Evolutionary conservation across 2,329 filamentous ascomycete species (phyloP), one percentile per base, ranked within the genome.

Genomic region (Fusarium cyanostomum): DNA sequence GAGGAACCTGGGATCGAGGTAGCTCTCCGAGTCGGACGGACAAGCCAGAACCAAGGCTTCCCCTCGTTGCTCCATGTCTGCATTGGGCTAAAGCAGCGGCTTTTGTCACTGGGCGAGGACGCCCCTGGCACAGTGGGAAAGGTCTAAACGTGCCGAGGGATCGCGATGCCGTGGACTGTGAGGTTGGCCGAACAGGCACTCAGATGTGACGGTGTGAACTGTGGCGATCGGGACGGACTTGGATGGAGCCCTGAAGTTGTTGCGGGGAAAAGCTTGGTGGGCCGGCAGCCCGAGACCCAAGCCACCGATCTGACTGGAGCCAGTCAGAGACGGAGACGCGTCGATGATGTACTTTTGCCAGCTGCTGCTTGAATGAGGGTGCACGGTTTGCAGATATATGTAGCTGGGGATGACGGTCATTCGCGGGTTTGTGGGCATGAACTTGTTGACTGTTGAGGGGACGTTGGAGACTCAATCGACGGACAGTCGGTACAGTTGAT

Each of bases 141-240:
- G 37, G 7, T 31, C 26, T 3, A 11, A 35, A 15, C 9, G 34
- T 24, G 12, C n/a, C 34, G 27, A 43, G 16, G 39, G 37, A 13
- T 21, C 49, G 33, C 18, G 30, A 63, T 37, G 58, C 31, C 35
- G 56, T 53, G 59, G 65, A 67, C 62, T 68, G 68, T 70, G 68
- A 67, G 45, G 18, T 39, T 51, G 55, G 64, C 43, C 56, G 43
- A 56, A 51, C 55, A 42, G 55, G 44, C 37, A 44, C 57, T 58
- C 60, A 67, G 46, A 52, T 35, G 37, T 57, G 64, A 72, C 70
- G 64, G 70, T 72, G 70, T 72, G 69, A 72, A 69, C 59, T 72
- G 49, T 63, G 57, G 39, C 38, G 62, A 72, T 71, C 66, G 66
- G 61, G 70, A 72, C 70, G 70, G 69, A 69, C 62, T 66, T 66